phyloP scores from a whole-genome alignment of 2,329 filamentous ascomycete species.

The Nannizziopsis arthrosporioides region DNA sequence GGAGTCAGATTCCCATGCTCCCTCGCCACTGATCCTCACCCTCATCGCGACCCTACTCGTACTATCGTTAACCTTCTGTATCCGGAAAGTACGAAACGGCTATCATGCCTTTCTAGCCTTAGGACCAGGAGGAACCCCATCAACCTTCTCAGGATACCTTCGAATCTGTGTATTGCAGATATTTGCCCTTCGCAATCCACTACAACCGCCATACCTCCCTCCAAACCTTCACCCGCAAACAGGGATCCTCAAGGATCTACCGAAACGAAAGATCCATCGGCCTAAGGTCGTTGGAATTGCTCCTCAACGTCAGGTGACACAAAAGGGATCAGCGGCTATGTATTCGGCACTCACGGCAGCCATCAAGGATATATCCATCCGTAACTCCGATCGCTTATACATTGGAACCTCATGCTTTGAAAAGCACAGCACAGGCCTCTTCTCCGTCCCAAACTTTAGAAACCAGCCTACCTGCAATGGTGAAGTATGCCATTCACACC shows the following conservation, averaged over 20 bases:
- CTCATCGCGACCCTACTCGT: constrained; percentile 37
- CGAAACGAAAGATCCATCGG: constrained; percentile 50
- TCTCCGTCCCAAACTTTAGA: constrained; percentile 39
- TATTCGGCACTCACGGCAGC: constrained; percentile 45
- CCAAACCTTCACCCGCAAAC: constrained; percentile 41
- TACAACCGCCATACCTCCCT: constrained; percentile 45
- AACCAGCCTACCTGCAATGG: constrained; percentile 41
- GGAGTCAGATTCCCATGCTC: neutral
- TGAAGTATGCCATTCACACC: constrained; percentile 74
- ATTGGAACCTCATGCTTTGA: constrained; percentile 66
- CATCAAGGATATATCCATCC: constrained; percentile 42
- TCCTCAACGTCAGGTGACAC: constrained; percentile 66
- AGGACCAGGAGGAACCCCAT: constrained; percentile 68
- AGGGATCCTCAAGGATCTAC: constrained; percentile 52
- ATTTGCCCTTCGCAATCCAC: constrained; percentile 60
- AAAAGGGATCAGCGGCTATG: constrained; percentile 45
- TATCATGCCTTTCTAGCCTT: constrained; percentile 65
- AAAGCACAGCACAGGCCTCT: constrained; percentile 68
- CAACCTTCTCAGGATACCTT: constrained; percentile 60
- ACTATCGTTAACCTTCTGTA: constrained; percentile 35
- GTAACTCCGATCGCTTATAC: constrained; percentile 41
- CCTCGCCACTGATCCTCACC: constrained; percentile 22
- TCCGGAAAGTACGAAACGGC: constrained; percentile 48
- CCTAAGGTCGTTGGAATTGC: constrained; percentile 64
- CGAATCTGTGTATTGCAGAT: constrained; percentile 61